These are phyloP conservation scores for Eucalyptus leucophloia DNA, from an alignment of 345 rosid species.

Conservation along the genomic window DNA sequence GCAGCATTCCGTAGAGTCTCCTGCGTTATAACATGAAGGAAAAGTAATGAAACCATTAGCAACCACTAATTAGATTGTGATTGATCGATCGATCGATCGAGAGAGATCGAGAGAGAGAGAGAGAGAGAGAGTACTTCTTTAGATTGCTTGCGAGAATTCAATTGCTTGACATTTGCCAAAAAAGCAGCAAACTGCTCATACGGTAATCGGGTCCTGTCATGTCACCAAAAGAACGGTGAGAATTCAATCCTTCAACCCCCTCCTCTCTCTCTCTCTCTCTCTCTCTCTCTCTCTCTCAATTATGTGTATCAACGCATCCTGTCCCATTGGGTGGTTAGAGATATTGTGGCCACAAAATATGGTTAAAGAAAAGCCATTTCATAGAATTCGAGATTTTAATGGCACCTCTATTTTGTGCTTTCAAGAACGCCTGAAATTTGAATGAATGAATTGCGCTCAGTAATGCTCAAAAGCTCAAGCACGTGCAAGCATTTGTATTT, in stretches of 20 bases:
- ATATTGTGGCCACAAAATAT: neutral
- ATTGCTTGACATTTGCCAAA: conserved; percentile 83
- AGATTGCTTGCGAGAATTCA: conserved; percentile 84
- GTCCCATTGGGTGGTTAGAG: neutral
- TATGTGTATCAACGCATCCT: neutral
- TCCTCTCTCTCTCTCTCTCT: neutral
- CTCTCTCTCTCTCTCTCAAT: neutral
- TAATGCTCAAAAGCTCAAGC: neutral
- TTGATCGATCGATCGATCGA: too few species aligned
- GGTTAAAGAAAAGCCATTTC: neutral
- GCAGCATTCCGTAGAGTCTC: conserved; percentile 80
- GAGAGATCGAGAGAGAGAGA: neutral
- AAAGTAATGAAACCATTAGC: neutral
- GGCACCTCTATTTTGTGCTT: neutral
- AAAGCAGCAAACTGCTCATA: conserved; percentile 92
- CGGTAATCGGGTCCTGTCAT: conserved; percentile 59
- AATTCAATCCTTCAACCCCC: neutral
- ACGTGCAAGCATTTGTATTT: neutral
- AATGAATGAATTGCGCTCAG: neutral
- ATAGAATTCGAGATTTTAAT: neutral
- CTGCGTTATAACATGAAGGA: conserved; percentile 11
- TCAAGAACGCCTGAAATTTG: neutral
- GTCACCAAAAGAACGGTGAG: neutral
- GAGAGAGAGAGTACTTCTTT: conserved; percentile 39
- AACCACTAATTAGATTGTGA: neutral